Evolutionary conservation across 2,329 filamentous ascomycete genomes (phyloP).

Genomic region (Fusarium zealandicum): DNA sequence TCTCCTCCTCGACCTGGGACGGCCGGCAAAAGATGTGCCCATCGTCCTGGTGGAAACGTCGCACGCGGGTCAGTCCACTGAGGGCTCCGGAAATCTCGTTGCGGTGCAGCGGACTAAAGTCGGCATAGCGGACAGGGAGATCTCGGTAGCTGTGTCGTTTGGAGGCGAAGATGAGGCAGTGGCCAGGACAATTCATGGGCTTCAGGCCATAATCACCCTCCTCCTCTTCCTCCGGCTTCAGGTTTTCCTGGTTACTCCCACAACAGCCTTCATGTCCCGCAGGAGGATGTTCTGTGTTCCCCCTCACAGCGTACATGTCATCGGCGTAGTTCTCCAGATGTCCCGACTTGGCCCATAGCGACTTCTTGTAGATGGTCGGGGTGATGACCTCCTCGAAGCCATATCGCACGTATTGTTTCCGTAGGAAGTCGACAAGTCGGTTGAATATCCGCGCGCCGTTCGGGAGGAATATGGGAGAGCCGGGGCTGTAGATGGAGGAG

Average conservation of each 20-base stretch:
- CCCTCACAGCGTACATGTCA: conserved; percentile 87
- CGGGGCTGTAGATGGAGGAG: conserved; percentile 80
- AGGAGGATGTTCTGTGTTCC: conserved; percentile 48
- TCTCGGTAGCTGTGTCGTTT: conserved; percentile 79
- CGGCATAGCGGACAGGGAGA: conserved; percentile 82
- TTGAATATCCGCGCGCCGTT: conserved; percentile 85
- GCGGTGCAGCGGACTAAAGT: conserved; percentile 86
- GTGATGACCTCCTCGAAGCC: conserved; percentile 90
- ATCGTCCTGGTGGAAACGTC: conserved; percentile 90
- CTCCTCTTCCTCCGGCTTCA: conserved; percentile 58
- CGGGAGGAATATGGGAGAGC: conserved; percentile 84
- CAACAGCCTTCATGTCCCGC: conserved; percentile 40
- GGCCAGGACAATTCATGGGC: conserved; percentile 92
- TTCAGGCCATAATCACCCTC: conserved; percentile 82
- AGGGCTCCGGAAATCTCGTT: conserved; percentile 86
- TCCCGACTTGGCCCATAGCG: conserved; percentile 84
- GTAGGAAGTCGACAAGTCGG: conserved; percentile 80
- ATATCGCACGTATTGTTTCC: conserved; percentile 83
- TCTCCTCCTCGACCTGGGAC: conserved; percentile 76
- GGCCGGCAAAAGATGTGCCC: conserved; percentile 89
- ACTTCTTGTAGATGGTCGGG: conserved; percentile 89
- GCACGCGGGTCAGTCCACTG: conserved; percentile 81
- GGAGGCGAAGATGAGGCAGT: conserved; percentile 83
- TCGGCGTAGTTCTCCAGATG: conserved; percentile 91
- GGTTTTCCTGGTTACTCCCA: conserved; percentile 40